Conservation (phyloP, 2,329 filamentous ascomycete species). For the Hyphodiscus sp. region DNA sequence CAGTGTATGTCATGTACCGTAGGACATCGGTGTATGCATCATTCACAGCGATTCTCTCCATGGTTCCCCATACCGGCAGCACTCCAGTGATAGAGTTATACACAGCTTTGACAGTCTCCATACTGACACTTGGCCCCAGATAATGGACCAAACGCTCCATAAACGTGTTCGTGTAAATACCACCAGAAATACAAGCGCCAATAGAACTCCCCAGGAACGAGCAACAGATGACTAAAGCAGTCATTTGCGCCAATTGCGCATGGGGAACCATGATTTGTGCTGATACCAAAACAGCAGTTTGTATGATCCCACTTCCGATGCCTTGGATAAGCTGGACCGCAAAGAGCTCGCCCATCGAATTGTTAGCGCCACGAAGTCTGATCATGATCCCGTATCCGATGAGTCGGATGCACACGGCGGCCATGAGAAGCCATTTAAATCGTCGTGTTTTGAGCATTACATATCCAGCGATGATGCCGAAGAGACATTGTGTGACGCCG, state of each 20-base stretch:
- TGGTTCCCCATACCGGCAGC: constrained; percentile 35
- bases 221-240: constrained; percentile 38
- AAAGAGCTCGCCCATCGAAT: constrained; percentile 40
- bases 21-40: constrained; percentile 21
- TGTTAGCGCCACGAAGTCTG: constrained; percentile 36
- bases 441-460: constrained; percentile 37
- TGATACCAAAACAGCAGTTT: constrained; percentile 36
- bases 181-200: constrained; percentile 38
- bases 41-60: constrained; percentile 36
- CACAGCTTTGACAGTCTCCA: constrained; percentile 31
- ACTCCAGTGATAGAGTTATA: constrained; percentile 40
- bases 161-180: constrained; percentile 43
- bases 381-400: constrained; percentile 46
- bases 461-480: constrained; percentile 35
- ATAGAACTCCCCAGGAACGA: constrained; percentile 36
- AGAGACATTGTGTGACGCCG: constrained; percentile 30
- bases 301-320: constrained; percentile 40
- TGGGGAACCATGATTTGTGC: constrained; percentile 41
- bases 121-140: constrained; percentile 16
- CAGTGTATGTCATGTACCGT: not conserved
- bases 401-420: constrained; percentile 35
- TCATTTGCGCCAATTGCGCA: constrained; percentile 41
- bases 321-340: constrained; percentile 43
- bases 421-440: constrained; percentile 42
- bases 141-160: constrained; percentile 17